Percentiles rank a stretch among this genome's conserved stretches.
Evolutionary conservation across 2,329 filamentous ascomycete genomes (phyloP).

Genomic region (Talaromyces amestolkiae): DNA sequence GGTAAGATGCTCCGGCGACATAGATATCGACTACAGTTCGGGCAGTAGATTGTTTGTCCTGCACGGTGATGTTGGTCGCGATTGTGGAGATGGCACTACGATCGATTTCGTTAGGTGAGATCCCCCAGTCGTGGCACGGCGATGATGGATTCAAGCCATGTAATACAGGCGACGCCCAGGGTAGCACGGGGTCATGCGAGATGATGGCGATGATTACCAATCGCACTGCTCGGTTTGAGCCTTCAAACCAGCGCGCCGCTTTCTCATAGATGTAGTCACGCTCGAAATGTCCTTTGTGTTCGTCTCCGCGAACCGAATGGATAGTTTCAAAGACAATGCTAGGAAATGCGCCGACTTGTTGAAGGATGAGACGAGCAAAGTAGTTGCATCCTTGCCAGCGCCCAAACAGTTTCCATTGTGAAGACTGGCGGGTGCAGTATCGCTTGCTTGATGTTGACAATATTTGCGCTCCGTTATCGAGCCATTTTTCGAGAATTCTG

Average conservation of each 20-base stretch:
- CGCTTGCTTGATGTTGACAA: neutral
- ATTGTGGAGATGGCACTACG: neutral
- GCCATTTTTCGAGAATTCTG: neutral
- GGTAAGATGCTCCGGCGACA: neutral
- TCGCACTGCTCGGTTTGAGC: neutral
- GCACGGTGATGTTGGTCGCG: neutral
- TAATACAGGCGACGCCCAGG: neutral
- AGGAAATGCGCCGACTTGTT: neutral
- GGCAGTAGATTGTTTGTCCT: neutral
- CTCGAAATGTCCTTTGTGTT: neutral
- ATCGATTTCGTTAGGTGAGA: neutral
- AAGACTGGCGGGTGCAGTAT: neutral
- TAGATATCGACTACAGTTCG: neutral
- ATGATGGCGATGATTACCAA: neutral
- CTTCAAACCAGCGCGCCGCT: constrained; percentile 6
- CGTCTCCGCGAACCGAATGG: neutral
- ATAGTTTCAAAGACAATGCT: constrained; percentile 1
- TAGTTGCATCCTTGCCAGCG: neutral
- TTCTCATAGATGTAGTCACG: constrained; percentile 5
- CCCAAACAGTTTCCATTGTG: neutral
- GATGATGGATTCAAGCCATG: neutral
- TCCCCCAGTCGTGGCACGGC: neutral
- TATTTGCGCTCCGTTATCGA: neutral
- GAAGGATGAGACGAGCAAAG: constrained; percentile 2
- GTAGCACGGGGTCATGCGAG: neutral